Conservation (phyloP, 192 early-diverging fungal species). For the Coemansia asiatica region DNA sequence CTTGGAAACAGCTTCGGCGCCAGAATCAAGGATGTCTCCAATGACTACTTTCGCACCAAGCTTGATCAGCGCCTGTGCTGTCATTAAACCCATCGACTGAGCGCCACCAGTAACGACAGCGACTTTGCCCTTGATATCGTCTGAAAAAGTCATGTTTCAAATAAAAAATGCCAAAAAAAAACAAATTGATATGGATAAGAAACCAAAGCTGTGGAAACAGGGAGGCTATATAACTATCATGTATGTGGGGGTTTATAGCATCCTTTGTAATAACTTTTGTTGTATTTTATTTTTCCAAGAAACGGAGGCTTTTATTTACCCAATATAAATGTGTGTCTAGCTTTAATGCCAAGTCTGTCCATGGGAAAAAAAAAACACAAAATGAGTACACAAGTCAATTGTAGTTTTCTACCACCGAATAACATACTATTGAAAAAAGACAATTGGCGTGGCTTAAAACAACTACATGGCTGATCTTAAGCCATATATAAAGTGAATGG, state of each 20-base stretch:
- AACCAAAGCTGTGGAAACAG: not conserved
- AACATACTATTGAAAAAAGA: too few relatives aligned
- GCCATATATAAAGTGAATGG: too few relatives aligned
- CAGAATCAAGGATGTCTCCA: constrained; percentile 48
- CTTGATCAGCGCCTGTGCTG: constrained; percentile 54
- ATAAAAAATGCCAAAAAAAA: not conserved
- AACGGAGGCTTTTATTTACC: not conserved
- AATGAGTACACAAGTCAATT: too few relatives aligned
- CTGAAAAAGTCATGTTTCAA: not conserved
- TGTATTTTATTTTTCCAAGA: not conserved
- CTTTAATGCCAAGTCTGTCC: too few relatives aligned
- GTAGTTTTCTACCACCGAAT: too few relatives aligned
- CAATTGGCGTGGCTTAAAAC: too few relatives aligned
- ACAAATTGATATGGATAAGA: not conserved
- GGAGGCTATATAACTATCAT: not conserved
- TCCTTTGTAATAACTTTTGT: too few relatives aligned
- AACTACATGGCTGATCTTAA: too few relatives aligned
- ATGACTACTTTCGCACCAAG: constrained; percentile 62
- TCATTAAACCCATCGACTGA: constrained; percentile 60
- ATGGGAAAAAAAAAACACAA: too few relatives aligned
- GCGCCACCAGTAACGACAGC: constrained; percentile 68
- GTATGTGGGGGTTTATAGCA: not conserved
- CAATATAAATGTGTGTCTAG: too few relatives aligned
- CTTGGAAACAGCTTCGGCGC: constrained; percentile 21
- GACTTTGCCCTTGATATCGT: constrained; percentile 54